phyloP scores from a whole-genome alignment of 352 stramenopile species.

The Phytopythium delawarense region DNA sequence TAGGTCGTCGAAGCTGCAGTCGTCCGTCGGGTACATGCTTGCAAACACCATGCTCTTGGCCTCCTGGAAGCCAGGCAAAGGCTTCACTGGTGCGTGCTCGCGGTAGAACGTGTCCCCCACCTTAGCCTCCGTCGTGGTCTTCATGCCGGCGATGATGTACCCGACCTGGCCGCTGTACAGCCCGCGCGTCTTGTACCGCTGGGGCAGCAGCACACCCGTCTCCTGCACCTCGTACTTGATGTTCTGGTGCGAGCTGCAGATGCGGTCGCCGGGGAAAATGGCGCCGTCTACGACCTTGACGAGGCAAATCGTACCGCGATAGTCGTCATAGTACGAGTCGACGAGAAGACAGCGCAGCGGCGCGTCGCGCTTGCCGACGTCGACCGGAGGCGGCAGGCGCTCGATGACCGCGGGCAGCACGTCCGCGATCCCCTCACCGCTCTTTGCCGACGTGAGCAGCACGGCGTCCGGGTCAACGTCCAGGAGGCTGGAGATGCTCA shows the following conservation, averaged over 20 bases:
- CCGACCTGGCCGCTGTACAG: conserved; percentile 94
- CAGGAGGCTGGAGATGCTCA: conserved; percentile 72
- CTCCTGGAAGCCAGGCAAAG: conserved; percentile 79
- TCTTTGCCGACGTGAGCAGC: conserved; percentile 95
- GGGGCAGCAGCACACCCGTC: conserved; percentile 91
- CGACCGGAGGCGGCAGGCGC: conserved; percentile 59
- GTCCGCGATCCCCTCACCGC: conserved; percentile 83
- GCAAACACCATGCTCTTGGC: conserved; percentile 97
- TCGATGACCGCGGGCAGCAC: conserved; percentile 83
- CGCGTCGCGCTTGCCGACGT: conserved; percentile 20
- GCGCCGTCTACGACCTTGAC: conserved; percentile 93
- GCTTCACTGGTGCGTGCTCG: conserved; percentile 53
- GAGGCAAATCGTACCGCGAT: conserved; percentile 94
- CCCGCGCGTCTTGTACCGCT: conserved; percentile 65
- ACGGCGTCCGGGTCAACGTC: conserved; percentile 94
- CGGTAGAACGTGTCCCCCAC: conserved; percentile 88
- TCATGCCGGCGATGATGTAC: conserved; percentile 97
- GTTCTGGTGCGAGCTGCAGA: conserved; percentile 67
- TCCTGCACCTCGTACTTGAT: conserved; percentile 95
- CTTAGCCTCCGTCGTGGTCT: conserved; percentile 95
- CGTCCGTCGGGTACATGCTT: conserved; percentile 97
- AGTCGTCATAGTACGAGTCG: conserved; percentile 97
- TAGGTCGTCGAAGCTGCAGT: conserved; percentile 95
- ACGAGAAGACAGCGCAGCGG: conserved; percentile 93
- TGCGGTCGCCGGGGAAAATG: conserved; percentile 81